Base-by-base conservation (phyloP, 306 rosid species). In the Pueraria montana region DNA sequence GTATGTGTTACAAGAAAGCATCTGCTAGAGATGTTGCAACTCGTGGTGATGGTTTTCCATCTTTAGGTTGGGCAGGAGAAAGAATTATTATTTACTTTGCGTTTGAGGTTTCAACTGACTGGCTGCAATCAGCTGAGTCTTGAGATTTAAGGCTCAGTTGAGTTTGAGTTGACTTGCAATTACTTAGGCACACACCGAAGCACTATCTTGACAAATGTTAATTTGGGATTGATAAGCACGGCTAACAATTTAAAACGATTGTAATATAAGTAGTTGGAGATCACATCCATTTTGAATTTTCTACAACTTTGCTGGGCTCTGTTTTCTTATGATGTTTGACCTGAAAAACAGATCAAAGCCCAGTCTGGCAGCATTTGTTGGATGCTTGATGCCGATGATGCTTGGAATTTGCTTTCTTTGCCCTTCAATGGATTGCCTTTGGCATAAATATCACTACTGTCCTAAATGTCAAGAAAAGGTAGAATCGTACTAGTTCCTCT, bases 381-480 rank as follows among this genome's bases (percentile, higher is more conserved):
- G 97, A 55, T 95, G 98, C 72, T 78, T 95, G 95, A 82, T 86
- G 88, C 97, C 95, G 5, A 84, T 89, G 90, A 88, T 93, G 94
- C 87, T 93, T 69, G 98, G 97, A 71, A 56, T 91, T 68, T 95
- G 98, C 84, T 95, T 93, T 88, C 97, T 95, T 23, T 82, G 89
- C 86, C 98, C 95, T 53, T 88, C 97, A 8, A 87, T 89, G 93
- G 95, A 95, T 80, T 95, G 98, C 77, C 98, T 95, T 52, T 95
- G 98, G 98, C 98, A 95, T 80, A 93, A 95, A 80, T 85, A 91
- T 80, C 98, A 95, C 82, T 90, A 89, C 32, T 95, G 98, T 83
- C 97, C 98, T 21, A 78, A 83, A 32, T 95, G 98, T 88, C 85
- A 93, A 1, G 85, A 88, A 66, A 93, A 89, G 97, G 98, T 95